Evolutionary conservation across 768 basidiomycete genomes (phyloP), one percentile per base, ranked within the genome.

Genomic region (Suillus cothurnatus): DNA sequence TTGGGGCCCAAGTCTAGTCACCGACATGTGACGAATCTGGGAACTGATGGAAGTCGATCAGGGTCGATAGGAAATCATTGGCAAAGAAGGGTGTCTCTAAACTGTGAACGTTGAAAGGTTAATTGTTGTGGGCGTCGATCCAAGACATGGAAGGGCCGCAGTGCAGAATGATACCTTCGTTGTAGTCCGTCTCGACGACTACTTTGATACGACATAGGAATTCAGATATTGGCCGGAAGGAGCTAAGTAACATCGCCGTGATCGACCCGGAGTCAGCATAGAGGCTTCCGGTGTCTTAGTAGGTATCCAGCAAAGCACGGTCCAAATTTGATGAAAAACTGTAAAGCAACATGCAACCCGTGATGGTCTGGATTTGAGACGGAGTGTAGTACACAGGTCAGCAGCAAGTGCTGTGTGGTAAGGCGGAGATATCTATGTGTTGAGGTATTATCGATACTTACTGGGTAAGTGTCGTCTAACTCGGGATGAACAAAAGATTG

Each of bases 211-310:
- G 38, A 31, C 19, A 41, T 58, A 58, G 34, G 56, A 36, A 36
- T 23, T 36, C n/a, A 36, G 56, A 34, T 59, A 39, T 41, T 31
- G 23, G 28, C 39, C 58, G 58, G 58, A 55, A 55, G 58, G 41
- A 59, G 19, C 56, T 36, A 38, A 38, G 62, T 61, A 64, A 68
- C 65, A 68, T 63, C 55, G 61, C 45, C 43, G 66, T 50, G 70
- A 63, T 71, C 66, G 57, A 63, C 58, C 28, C 26, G 66, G 59
- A 63, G 59, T 38, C 28, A 62, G 52, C 62, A 39, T 34, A 28
- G 17, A 62, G 12, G 26, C 26, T 59, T 28, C 57, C 73, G 74
- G 75, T 67, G 52, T 70, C 65, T 61, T 65, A 62, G 61, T n/a
- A 68, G 68, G 60, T 69, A 31, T 58, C 73, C 75, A 67, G 66